Base-by-base conservation (phyloP, 2,329 filamentous ascomycete genomes). In the Amylocarpus encephaloides region DNA sequence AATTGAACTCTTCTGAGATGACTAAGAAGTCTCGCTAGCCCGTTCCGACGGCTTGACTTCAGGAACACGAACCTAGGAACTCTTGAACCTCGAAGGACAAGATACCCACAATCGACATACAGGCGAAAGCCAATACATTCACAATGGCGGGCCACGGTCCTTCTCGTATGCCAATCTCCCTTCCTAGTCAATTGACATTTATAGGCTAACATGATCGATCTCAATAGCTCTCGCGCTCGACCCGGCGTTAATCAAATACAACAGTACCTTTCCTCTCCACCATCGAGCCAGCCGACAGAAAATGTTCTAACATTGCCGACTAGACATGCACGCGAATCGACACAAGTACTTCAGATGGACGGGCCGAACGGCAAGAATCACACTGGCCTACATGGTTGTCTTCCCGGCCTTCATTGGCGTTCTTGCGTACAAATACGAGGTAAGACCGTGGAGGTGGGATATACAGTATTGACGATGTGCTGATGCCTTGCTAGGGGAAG, bases 271-370 rank as follows among this genome's bases (percentile, higher is more conserved):
- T 42, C 48, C 46, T 50, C 35, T 41, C 39, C 40, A 33, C 29
- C 58, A 52, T 42, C 51, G 18, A 39, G 30, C 15, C 32, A 19
- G 16, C 11, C n/a, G 44, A n/a, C 38, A 44, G 34, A 39, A 40
- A 38, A 15, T 39, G 36, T 46, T 12, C 45, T 50, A 36, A 56
- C 48, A 53, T 40, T 56, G 43, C 6, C 22, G 13, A 34, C 12
- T 64, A 95, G 91, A 86, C 68, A 87, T 96, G 82, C 81, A 79
- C 65, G 75, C 79, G 65, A 89, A 88, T 75, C 86, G 93, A 59
- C 85, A 91, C 80, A 89, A 89, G 73, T 95, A 88, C 80, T 98
- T 97, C 80, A 81, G 89, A 70, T 97, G 89, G 88, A 97, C 86
- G 33, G 79, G 82, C 46, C 79, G 86, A 64, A 95, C 89, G 41